These are phyloP conservation scores for Marsdenia floribunda DNA, from an alignment of 257 asterid species.

Conservation along the genomic window DNA sequence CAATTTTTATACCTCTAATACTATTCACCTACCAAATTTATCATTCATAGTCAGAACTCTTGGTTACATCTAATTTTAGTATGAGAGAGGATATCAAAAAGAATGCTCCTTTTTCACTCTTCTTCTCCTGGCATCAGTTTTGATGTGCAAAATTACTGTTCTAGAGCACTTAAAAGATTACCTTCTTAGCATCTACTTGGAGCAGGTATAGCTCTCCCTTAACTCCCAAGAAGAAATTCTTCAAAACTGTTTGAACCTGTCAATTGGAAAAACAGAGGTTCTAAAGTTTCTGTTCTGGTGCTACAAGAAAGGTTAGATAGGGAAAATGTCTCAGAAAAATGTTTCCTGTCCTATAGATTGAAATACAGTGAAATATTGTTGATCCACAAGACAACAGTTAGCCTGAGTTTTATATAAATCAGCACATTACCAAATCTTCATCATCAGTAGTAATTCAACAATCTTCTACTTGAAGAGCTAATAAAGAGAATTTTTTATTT, in stretches of 20 bases:
- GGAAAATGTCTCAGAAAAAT: not conserved
- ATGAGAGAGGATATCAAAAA: no score
- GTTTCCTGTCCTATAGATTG: conserved; percentile 1
- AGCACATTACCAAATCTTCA: not conserved
- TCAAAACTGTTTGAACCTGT: conserved; percentile 71
- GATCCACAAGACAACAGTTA: not conserved
- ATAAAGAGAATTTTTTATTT: not conserved
- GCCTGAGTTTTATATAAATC: not conserved
- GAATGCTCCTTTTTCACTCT: not conserved
- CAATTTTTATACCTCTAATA: no score
- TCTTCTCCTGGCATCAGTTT: not conserved
- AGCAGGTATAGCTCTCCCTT: conserved; percentile 64
- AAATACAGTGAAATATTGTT: not conserved
- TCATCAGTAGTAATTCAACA: not conserved
- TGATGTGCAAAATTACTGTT: not conserved
- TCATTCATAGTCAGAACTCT: not conserved
- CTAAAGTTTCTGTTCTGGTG: not conserved
- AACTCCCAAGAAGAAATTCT: conserved; percentile 48
- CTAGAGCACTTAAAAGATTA: conserved; percentile 1
- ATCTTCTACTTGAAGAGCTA: not conserved
- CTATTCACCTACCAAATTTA: not conserved
- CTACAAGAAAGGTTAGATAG: not conserved
- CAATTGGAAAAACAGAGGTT: conserved; percentile 9
- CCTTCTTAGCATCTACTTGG: conserved; percentile 67
- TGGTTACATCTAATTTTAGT: no score